Conservation (phyloP, 805 yeast genomes). For the Yamadazyma ubonensis region DNA sequence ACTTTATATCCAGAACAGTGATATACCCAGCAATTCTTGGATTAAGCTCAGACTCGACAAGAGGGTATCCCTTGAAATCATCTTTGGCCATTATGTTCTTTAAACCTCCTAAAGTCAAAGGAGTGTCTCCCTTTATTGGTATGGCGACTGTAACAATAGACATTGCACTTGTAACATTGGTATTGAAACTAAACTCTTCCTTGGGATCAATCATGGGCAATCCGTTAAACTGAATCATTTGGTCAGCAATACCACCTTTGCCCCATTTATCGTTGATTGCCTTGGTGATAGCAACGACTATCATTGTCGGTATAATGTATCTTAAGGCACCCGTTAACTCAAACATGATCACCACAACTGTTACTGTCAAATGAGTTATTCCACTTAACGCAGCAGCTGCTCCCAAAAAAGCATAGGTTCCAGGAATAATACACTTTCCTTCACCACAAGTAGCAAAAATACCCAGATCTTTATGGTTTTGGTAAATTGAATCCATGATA, state of each 20-base stretch:
- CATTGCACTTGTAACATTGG: slow-evolving; percentile 60
- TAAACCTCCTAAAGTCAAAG: slow-evolving; percentile 32
- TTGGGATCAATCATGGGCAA: slow-evolving; percentile 76
- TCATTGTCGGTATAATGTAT: slow-evolving; percentile 93
- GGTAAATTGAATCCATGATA: slow-evolving; percentile 49
- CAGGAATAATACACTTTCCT: slow-evolving; percentile 76
- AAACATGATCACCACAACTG: slow-evolving; percentile 94
- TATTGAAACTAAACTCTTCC: slow-evolving; percentile 57
- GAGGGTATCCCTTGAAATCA: slow-evolving; percentile 51
- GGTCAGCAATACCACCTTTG: slow-evolving; percentile 88
- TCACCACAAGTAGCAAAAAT: slow-evolving; percentile 33
- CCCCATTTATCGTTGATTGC: slow-evolving; percentile 76
- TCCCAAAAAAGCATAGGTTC: slow-evolving; percentile 92
- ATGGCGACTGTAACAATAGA: slow-evolving; percentile 38
- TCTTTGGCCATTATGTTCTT: slow-evolving; percentile 33
- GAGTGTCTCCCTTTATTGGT: slow-evolving; percentile 29
- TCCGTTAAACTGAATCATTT: slow-evolving; percentile 86
- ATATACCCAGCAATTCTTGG: slow-evolving; percentile 48
- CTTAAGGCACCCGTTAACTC: slow-evolving; percentile 94
- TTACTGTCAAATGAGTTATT: slow-evolving; percentile 85
- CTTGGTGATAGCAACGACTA: slow-evolving; percentile 86
- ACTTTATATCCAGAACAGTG: slow-evolving; percentile 40
- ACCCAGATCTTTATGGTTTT: slow-evolving; percentile 33
- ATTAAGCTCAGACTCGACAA: slow-evolving; percentile 39
- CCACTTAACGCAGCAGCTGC: slow-evolving; percentile 96